These are phyloP conservation scores for Sparassis latifolia DNA, from an alignment of 1,284 basidiomycete genomes.

Conservation along the genomic window DNA sequence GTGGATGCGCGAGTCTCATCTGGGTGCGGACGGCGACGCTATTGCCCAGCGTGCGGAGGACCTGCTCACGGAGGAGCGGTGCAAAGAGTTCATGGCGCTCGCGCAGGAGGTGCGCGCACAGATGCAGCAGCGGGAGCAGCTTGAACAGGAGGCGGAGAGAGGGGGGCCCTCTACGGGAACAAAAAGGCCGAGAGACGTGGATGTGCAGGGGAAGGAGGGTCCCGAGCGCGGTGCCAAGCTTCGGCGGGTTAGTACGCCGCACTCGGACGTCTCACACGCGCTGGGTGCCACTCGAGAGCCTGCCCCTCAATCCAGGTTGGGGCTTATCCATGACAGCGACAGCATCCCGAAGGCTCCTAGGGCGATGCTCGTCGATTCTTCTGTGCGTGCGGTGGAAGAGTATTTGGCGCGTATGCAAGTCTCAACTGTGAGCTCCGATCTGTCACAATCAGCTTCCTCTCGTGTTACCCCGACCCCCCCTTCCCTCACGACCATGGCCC, in stretches of 20 bases:
- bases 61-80: conserved; percentile 20
- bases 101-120: conserved; percentile 15
- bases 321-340: no score
- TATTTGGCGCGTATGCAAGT: not conserved
- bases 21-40: conserved; percentile 7
- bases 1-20: conserved; percentile 15
- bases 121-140: conserved; percentile 3
- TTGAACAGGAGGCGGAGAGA: not conserved
- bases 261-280: no score
- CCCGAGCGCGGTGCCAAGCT: not conserved
- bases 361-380: not conserved
- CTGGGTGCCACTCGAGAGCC: no score
- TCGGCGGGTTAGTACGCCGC: not conserved
- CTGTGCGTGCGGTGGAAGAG: not conserved
- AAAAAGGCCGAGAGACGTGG: conserved; percentile 2
- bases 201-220: not conserved
- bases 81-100: conserved; percentile 17
- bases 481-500: no score
- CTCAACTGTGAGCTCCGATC: no score
- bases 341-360: not conserved
- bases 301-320: no score
- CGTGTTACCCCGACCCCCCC: no score
- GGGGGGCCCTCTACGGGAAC: not conserved
- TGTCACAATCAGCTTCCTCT: no score
- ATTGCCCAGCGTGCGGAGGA: conserved; percentile 12